Percentiles rank a stretch among this genome's conserved stretches.
phyloP scores from a whole-genome alignment of 2,329 filamentous ascomycete species.

The Botrytis tulipae region DNA sequence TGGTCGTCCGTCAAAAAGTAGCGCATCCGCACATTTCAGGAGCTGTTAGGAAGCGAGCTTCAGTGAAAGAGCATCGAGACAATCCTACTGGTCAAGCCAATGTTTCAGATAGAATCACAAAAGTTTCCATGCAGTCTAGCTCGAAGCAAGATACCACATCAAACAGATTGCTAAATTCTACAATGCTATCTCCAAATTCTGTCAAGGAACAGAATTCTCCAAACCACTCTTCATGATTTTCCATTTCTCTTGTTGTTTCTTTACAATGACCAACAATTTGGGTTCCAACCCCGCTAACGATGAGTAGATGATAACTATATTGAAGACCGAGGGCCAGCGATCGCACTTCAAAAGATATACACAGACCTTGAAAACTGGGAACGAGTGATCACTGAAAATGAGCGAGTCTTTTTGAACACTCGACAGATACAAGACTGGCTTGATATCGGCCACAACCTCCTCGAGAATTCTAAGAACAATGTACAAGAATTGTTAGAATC shows the following conservation, averaged over 20 bases:
- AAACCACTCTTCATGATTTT: neutral
- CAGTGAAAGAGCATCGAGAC: neutral
- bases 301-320: neutral
- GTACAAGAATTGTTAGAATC: neutral
- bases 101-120: neutral
- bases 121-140: neutral
- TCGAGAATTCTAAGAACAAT: neutral
- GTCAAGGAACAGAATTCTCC: constrained; percentile 14
- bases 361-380: neutral
- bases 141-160: neutral
- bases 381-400: neutral
- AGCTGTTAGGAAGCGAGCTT: neutral
- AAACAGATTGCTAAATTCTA: neutral
- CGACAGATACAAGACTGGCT: neutral
- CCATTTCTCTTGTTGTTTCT: neutral
- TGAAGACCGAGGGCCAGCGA: neutral
- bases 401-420: neutral
- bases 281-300: constrained; percentile 3
- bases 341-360: neutral
- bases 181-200: neutral
- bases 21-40: neutral
- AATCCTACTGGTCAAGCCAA: neutral
- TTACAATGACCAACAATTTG: neutral
- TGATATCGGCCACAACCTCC: neutral
- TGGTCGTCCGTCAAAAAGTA: neutral